A percentile compares a stretch with the other conserved stretches of the same genome.
Evolutionary conservation across 768 basidiomycete genomes (phyloP).

Genomic region (Tulasnella sp.): DNA sequence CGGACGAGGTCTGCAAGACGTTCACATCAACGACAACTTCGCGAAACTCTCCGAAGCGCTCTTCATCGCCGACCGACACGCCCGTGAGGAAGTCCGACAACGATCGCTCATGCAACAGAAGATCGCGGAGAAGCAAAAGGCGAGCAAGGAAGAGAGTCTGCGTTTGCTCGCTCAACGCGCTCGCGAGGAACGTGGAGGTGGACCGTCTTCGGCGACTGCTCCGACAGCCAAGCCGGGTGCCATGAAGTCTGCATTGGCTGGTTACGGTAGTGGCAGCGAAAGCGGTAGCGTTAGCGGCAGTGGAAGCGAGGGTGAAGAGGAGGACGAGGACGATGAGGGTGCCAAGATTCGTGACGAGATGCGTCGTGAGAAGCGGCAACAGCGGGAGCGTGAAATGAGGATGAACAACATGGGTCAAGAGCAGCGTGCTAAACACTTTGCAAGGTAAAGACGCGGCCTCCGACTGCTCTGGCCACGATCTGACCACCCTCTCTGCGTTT

Average conservation of each 20-base stretch:
- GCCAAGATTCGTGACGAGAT: constrained; percentile 80
- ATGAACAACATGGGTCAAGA: constrained; percentile 99
- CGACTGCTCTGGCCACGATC: neutral
- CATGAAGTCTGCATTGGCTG: constrained; percentile 65
- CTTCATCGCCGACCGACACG: constrained; percentile 91
- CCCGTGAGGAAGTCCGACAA: constrained; percentile 95
- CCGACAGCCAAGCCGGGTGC: constrained; percentile 39
- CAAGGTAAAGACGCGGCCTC: constrained; percentile 37
- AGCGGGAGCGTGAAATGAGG: constrained; percentile 93
- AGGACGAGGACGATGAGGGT: constrained; percentile 56
- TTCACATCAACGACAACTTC: constrained; percentile 98
- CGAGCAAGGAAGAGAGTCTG: constrained; percentile 90
- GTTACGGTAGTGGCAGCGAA: constrained; percentile 74
- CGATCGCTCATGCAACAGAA: constrained; percentile 97
- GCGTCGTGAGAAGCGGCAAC: constrained; percentile 81
- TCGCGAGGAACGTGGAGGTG: constrained; percentile 82
- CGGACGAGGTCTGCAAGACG: constrained; percentile 96
- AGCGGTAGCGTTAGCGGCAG: constrained; percentile 33
- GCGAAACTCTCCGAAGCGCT: constrained; percentile 97
- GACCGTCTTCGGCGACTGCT: constrained; percentile 33
- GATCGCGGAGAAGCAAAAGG: constrained; percentile 97
- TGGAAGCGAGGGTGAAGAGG: constrained; percentile 41
- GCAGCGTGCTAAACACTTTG: constrained; percentile 89
- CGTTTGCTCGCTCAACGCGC: constrained; percentile 91
- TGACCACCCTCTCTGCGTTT: neutral